Conservation (phyloP, 2,329 filamentous ascomycete species). For the Cytospora leucostoma region DNA sequence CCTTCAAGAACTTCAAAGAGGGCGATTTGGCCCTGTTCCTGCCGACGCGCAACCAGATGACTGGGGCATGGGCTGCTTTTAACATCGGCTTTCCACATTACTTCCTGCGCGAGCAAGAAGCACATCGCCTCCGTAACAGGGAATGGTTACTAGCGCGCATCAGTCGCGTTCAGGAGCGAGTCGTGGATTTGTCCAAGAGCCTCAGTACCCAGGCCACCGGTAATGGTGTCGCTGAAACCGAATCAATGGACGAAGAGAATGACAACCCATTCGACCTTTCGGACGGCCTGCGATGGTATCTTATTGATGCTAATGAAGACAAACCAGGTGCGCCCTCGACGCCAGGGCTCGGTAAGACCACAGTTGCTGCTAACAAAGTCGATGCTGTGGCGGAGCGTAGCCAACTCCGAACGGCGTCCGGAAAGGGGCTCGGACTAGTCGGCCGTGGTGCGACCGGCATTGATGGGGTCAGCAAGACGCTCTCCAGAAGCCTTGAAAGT, state of each 20-base stretch:
- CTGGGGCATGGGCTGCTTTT: constrained; percentile 96
- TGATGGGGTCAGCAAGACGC: constrained; percentile 72
- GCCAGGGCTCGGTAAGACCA: constrained; percentile 86
- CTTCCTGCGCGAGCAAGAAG: constrained; percentile 91
- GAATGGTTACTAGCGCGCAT: constrained; percentile 98
- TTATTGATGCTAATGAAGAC: constrained; percentile 91
- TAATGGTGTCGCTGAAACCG: constrained; percentile 46
- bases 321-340: constrained; percentile 91
- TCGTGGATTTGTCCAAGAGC: constrained; percentile 87
- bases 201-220: constrained; percentile 48
- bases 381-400: constrained; percentile 77
- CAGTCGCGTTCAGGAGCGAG: constrained; percentile 83
- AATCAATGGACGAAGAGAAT: constrained; percentile 68
- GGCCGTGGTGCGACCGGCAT: constrained; percentile 55
- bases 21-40: constrained; percentile 93
- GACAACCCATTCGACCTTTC: constrained; percentile 97
- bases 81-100: constrained; percentile 97
- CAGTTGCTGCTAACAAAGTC: constrained; percentile 83
- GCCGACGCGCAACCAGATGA: constrained; percentile 90
- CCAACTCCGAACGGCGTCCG: constrained; percentile 44
- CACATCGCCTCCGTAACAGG: constrained; percentile 77
- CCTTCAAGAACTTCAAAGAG: constrained; percentile 93
- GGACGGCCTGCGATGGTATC: constrained; percentile 92
- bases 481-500: constrained; percentile 88
- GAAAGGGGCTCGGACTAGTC: constrained; percentile 43